A percentile compares a stretch with the other conserved stretches of the same genome.
Evolutionary conservation across 345 rosid genomes (phyloP).

Genomic region (Citrus medica): DNA sequence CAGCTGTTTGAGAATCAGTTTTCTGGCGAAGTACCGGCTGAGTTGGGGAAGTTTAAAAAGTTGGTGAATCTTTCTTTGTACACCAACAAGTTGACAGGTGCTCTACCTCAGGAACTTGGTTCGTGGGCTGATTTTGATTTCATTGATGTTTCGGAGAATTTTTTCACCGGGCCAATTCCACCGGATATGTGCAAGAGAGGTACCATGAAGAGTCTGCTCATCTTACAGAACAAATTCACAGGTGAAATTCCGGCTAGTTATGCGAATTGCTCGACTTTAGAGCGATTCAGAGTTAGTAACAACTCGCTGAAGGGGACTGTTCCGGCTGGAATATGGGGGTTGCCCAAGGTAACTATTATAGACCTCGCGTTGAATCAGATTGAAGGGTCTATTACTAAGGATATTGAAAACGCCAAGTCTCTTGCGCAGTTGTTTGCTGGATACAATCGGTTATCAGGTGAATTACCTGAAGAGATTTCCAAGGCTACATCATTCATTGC

Average conservation of each 20-base stretch:
- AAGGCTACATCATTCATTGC: conserved; percentile 35
- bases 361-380: conserved; percentile 57
- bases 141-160: conserved; percentile 85
- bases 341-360: conserved; percentile 57
- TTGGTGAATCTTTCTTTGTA: conserved; percentile 73
- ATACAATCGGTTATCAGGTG: conserved; percentile 65
- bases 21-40: conserved; percentile 67
- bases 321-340: conserved; percentile 82
- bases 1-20: conserved; percentile 58
- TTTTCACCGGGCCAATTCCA: conserved; percentile 68
- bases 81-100: conserved; percentile 56
- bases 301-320: conserved; percentile 67
- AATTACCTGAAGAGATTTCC: conserved; percentile 66
- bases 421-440: conserved; percentile 42
- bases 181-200: conserved; percentile 88
- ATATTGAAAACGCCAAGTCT: conserved; percentile 51
- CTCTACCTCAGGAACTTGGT: conserved; percentile 69
- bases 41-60: conserved; percentile 61
- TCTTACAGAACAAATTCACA: conserved; percentile 69
- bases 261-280: conserved; percentile 48
- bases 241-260: conserved; percentile 75
- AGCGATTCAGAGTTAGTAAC: conserved; percentile 67
- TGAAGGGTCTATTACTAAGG: conserved; percentile 56
- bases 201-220: conserved; percentile 54
- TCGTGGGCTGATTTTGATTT: conserved; percentile 62